Evolutionary conservation across 2,329 filamentous ascomycete species (phyloP), one percentile per base, ranked within the genome.

Genomic region (Verticillium longisporum): DNA sequence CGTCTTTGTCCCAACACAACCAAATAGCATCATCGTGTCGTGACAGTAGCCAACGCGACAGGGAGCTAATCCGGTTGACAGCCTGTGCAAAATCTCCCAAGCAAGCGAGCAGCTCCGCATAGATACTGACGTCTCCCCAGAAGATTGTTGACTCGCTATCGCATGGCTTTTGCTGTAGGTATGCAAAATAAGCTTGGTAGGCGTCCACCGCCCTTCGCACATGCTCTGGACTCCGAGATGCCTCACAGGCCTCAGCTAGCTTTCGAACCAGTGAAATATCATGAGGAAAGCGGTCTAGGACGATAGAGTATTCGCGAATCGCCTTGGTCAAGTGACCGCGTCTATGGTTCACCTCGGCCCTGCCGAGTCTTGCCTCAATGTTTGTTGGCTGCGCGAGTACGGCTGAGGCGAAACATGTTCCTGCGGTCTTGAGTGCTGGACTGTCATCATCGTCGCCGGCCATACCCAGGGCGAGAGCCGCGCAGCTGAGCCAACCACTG

Each of bases 101-200:
- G 56, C 87, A 84, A 33, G 87, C 85, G 63, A 93, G 87, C 18
- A 98, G 81, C 68, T 97, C 92, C 45, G 92, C 83, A 66, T 95
- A 97, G 60, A 93, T 89, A 63, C 92, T 90, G 53, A 96, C 79
- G 71, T 98, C 90, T 89, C 87, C 94, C 94, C 99, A 34, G 80
- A 79, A 59, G 3, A 50, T 21, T 10, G n/a, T 50, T 13, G 41
- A 50, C 18, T 50, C 41, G 2, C 21, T 50, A 10, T 50, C 18
- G 41, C 21, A 18, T 4, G 41, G 41, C 9, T 50, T 50, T 10
- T 50, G 41, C n/a, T 50, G 41, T 82, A 78, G 6, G 74, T 71
- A 71, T 41, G 72, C 53, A 61, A 86, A 80, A 59, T 78, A 78
- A 4, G 69, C 69, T 56, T 75, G 71, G 65, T 86, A 86, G 41